Evolutionary conservation across 257 asterid genomes (phyloP).

Genomic region (Forsythia viridissima): DNA sequence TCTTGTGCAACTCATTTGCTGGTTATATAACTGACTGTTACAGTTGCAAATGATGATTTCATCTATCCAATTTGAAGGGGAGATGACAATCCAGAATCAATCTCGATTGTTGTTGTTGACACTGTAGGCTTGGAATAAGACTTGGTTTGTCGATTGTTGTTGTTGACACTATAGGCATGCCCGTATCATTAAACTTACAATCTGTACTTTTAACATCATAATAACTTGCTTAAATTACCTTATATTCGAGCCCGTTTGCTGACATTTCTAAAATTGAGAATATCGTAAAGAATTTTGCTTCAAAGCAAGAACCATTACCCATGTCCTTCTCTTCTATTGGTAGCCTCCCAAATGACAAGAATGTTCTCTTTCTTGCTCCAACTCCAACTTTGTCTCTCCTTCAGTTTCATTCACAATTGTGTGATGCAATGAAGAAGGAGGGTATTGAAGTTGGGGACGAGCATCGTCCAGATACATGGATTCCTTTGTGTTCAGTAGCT

Average conservation of each 20-base stretch:
- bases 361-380: constrained; percentile 75
- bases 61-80: background rate
- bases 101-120: too few relatives aligned
- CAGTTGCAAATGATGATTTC: background rate
- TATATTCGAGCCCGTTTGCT: constrained; percentile 57
- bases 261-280: constrained; percentile 73
- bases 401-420: constrained; percentile 75
- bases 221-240: constrained; percentile 55
- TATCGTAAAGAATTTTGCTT: constrained; percentile 54
- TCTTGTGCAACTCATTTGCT: background rate
- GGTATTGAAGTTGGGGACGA: constrained; percentile 75
- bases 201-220: constrained; percentile 43
- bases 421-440: constrained; percentile 82
- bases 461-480: constrained; percentile 76
- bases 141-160: too few relatives aligned
- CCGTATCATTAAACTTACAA: constrained; percentile 83
- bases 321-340: constrained; percentile 83
- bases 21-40: background rate
- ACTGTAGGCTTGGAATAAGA: too few relatives aligned
- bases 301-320: constrained; percentile 74
- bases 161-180: constrained; percentile 43
- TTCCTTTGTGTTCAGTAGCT: constrained; percentile 85
- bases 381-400: constrained; percentile 82
- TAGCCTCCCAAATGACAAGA: constrained; percentile 64
- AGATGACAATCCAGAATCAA: background rate